A percentile compares a stretch with the other conserved stretches of the same genome.
phyloP scores from a whole-genome alignment of 192 early-diverging fungal genomes.

The Thamnidium elegans region DNA sequence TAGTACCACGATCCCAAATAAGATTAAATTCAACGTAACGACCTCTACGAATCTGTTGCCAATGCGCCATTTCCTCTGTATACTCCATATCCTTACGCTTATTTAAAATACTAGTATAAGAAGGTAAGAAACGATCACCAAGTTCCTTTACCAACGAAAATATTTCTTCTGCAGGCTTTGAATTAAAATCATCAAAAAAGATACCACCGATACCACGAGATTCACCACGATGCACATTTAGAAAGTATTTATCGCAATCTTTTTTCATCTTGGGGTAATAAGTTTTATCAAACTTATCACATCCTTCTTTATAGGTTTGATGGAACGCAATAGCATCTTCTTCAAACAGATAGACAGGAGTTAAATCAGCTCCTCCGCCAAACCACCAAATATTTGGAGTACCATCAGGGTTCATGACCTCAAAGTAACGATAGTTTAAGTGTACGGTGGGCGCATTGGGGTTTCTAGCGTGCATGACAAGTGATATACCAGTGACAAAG shows the following conservation, averaged over 20 bases:
- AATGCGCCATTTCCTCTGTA: constrained; percentile 68
- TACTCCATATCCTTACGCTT: constrained; percentile 74
- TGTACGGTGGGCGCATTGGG: constrained; percentile 94
- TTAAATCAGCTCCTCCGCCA: constrained; percentile 95
- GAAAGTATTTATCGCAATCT: constrained; percentile 95
- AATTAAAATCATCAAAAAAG: constrained; percentile 94
- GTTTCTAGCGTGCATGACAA: constrained; percentile 93
- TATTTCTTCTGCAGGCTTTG: constrained; percentile 64
- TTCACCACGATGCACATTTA: constrained; percentile 80
- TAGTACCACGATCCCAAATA: constrained; percentile 91
- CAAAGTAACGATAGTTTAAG: constrained; percentile 97
- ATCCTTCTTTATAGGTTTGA: constrained; percentile 80
- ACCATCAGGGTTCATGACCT: constrained; percentile 61
- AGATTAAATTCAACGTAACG: constrained; percentile 98
- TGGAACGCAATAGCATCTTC: constrained; percentile 96
- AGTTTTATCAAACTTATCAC: constrained; percentile 78
- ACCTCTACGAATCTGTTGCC: constrained; percentile 95
- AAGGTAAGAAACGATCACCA: constrained; percentile 71
- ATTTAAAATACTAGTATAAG: constrained; percentile 86
- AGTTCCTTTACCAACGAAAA: constrained; percentile 81
- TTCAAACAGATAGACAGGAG: constrained; percentile 84
- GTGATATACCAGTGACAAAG: constrained; percentile 86
- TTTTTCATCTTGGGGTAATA: constrained; percentile 92
- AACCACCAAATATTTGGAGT: constrained; percentile 86
- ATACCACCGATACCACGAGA: constrained; percentile 95